Evolutionary conservation across 257 asterid genomes (phyloP).

Genomic region (Scutellaria minor): DNA sequence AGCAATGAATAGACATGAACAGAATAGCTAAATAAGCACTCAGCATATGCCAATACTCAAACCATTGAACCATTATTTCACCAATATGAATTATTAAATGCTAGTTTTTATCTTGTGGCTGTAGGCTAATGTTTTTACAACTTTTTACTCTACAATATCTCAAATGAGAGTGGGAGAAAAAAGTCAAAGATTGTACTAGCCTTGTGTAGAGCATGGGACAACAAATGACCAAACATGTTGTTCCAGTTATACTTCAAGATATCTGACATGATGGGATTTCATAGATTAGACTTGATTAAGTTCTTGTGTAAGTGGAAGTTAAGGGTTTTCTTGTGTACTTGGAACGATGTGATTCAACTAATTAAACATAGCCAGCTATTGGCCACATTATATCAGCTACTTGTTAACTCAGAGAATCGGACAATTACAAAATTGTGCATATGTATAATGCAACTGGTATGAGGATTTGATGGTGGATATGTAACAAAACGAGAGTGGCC

Average conservation of each 20-base stretch:
- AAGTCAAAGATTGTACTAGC: background rate
- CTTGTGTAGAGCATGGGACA: background rate
- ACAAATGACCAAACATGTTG: background rate
- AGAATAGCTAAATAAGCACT: conserved; percentile 18
- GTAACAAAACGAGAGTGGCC: background rate
- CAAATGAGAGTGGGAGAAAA: background rate
- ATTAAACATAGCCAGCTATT: background rate
- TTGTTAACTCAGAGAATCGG: background rate
- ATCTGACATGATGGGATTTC: background rate
- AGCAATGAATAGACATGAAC: conserved; percentile 8
- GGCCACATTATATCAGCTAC: background rate
- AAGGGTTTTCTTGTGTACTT: background rate
- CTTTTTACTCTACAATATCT: background rate
- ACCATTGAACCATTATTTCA: conserved; percentile 1
- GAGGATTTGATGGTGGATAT: background rate
- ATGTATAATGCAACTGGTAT: background rate
- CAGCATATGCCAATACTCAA: background rate
- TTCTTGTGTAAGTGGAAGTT: too few relatives aligned
- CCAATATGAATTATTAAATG: background rate
- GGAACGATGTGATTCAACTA: background rate
- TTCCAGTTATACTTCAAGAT: background rate
- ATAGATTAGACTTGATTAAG: background rate
- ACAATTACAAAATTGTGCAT: background rate
- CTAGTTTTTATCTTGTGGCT: conserved; percentile 9
- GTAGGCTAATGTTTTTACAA: conserved; percentile 2